Evolutionary conservation across 2,329 filamentous ascomycete species (phyloP).

Genomic region (Pyrenochaeta sp.): DNA sequence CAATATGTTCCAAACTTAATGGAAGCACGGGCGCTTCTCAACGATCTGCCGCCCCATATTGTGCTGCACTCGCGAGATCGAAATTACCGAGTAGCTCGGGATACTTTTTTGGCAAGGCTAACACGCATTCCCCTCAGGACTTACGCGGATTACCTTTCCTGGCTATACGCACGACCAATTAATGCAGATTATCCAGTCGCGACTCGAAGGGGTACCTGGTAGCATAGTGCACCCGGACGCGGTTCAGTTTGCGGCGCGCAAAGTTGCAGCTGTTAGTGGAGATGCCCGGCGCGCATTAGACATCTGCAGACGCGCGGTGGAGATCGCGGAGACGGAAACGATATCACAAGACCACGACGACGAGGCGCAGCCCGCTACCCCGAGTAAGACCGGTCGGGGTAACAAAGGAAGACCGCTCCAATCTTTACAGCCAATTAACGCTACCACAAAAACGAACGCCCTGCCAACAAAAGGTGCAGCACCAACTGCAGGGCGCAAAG

Average conservation of each 20-base stretch:
- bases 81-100: constrained; percentile 23
- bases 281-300: constrained; percentile 92
- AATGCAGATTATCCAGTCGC: constrained; percentile 96
- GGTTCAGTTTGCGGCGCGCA: constrained; percentile 93
- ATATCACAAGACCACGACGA: constrained; percentile 41
- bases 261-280: constrained; percentile 95
- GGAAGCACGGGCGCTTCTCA: constrained; percentile 24
- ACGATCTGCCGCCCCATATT: constrained; percentile 22
- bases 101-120: constrained; percentile 39
- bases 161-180: constrained; percentile 97
- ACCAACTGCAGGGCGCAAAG: constrained; percentile 40
- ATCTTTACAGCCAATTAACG: constrained; percentile 25
- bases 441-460: constrained; percentile 29
- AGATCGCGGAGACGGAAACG: constrained; percentile 85
- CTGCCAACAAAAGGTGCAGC: constrained; percentile 35
- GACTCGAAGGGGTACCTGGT: constrained; percentile 85
- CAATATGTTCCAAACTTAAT: constrained; percentile 25
- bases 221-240: constrained; percentile 93
- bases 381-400: constrained; percentile 64
- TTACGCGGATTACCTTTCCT: constrained; percentile 95
- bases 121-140: constrained; percentile 55
- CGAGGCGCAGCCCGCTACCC: constrained; percentile 63
- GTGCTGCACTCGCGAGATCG: constrained; percentile 24
- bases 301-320: constrained; percentile 93
- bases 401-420: constrained; percentile 40